Conservation (phyloP, 176 grass and related monocot species). For the Hordeum vulgare region MorexV3_pseudomolecules_assembly NC_058521.1:389099764-389100263, state of each 20-base stretch:
- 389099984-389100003: not conserved
- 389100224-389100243: not conserved
- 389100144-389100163: not conserved
- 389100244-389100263: not conserved
- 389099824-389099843: too few species aligned
- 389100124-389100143: not conserved
- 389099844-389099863: too few species aligned
- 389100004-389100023: not conserved
- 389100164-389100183: not conserved
- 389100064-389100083: not conserved
- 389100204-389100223: not conserved
- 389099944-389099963: too few species aligned
- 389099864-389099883: too few species aligned
- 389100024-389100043: not conserved
- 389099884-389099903: too few species aligned
- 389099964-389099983: too few species aligned
- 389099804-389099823: too few species aligned
- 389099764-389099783: too few species aligned
- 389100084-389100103: not conserved
- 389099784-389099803: too few species aligned
- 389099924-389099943: too few species aligned
- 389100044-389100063: accelerated
- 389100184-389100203: not conserved
- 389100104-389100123: too few species aligned
- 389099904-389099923: too few species aligned